These are phyloP conservation scores for Annulohypoxylon maeteangense DNA, from an alignment of 495 filamentous ascomycete species.

Conservation along the genomic window DNA sequence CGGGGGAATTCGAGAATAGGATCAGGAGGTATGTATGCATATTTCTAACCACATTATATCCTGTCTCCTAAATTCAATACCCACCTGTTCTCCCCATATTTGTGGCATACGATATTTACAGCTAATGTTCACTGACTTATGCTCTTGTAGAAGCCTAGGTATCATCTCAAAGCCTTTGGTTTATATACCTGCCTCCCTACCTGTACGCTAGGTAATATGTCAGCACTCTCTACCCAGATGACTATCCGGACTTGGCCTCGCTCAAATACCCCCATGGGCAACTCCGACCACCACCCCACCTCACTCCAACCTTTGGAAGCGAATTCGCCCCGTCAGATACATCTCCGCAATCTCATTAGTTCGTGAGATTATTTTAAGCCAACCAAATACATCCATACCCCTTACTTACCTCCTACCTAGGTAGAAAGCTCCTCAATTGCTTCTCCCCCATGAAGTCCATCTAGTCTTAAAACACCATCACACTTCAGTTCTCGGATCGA, in stretches of 20 bases:
- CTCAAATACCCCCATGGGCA: not conserved
- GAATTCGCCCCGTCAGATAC: not conserved
- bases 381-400: not conserved
- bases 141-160: no score
- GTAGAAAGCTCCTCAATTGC: not conserved
- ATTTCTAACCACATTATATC: not conserved
- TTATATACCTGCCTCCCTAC: no score
- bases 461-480: not conserved
- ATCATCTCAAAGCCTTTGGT: no score
- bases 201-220: no score
- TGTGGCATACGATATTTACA: no score
- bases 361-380: not conserved
- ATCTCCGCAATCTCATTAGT: not conserved
- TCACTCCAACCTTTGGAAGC: not conserved
- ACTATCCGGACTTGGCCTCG: not conserved
- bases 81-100: no score
- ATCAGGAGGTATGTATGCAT: constrained; percentile 13
- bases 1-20: not conserved
- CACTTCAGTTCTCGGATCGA: not conserved
- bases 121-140: no score
- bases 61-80: no score
- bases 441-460: no score
- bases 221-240: no score
- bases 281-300: not conserved
- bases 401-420: not conserved